Evolutionary conservation across 768 basidiomycete species (phyloP).

Genomic region (Termitomyces sp.): DNA sequence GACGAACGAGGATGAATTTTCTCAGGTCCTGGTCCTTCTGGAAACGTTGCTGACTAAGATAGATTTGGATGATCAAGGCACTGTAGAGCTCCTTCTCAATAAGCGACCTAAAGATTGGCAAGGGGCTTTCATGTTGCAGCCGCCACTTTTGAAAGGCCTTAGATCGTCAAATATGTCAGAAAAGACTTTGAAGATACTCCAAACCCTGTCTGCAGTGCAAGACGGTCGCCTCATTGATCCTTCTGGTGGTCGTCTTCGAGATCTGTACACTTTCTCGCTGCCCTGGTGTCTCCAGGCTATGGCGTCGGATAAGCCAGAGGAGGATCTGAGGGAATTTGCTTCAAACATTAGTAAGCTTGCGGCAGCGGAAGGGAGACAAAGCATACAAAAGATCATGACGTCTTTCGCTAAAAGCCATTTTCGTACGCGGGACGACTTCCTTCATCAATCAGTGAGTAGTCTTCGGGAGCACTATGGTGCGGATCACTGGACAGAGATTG

Average conservation of each 20-base stretch:
- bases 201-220: slow-evolving; percentile 51
- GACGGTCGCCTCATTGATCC: slow-evolving; percentile 67
- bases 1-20: slow-evolving; percentile 76
- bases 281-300: slow-evolving; percentile 87
- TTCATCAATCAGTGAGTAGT: slow-evolving; percentile 81
- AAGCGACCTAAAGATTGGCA: slow-evolving; percentile 72
- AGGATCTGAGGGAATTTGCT: slow-evolving; percentile 62
- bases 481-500: slow-evolving; percentile 73
- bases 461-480: slow-evolving; percentile 80
- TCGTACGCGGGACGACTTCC: slow-evolving; percentile 89
- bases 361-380: slow-evolving; percentile 62
- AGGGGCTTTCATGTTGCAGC: slow-evolving; percentile 58
- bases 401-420: slow-evolving; percentile 86
- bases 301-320: slow-evolving; percentile 54
- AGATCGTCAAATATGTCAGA: slow-evolving; percentile 69
- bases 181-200: slow-evolving; percentile 64
- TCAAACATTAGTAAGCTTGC: slow-evolving; percentile 70
- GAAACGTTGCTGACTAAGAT: slow-evolving; percentile 59
- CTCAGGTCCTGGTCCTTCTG: slow-evolving; percentile 58
- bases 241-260: slow-evolving; percentile 67
- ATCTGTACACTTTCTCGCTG: slow-evolving; percentile 74
- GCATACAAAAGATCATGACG: slow-evolving; percentile 82
- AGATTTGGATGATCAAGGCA: slow-evolving; percentile 64
- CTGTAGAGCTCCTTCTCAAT: slow-evolving; percentile 60
- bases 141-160: slow-evolving; percentile 67